A percentile compares a stretch with the other conserved stretches of the same genome.
These are phyloP conservation scores for Calocybe gangraenosa DNA, from an alignment of 768 basidiomycete species.

Conservation along the genomic window DNA sequence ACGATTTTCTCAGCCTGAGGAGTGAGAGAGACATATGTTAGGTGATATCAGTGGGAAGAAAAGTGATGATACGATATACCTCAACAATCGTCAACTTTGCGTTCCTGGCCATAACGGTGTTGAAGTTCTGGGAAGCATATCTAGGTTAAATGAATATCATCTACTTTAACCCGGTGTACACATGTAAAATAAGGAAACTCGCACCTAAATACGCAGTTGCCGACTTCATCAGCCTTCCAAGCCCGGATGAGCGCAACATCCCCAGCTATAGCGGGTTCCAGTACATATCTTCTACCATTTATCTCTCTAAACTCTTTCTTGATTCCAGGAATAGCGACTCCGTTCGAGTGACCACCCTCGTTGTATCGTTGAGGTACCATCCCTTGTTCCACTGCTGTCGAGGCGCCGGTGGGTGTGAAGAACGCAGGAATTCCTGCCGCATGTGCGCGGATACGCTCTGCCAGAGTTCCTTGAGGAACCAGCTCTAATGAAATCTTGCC, in stretches of 20 bases:
- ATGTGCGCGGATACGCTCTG: slow-evolving; percentile 83
- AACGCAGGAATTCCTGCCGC: slow-evolving; percentile 94
- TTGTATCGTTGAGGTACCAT: slow-evolving; percentile 77
- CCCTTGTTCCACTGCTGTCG: slow-evolving; percentile 78
- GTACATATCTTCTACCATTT: slow-evolving; percentile 72
- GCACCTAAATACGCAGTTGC: slow-evolving; percentile 88
- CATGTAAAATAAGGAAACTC: slow-evolving; percentile 13
- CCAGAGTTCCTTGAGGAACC: slow-evolving; percentile 88
- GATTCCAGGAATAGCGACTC: slow-evolving; percentile 68
- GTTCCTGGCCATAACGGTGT: slow-evolving; percentile 81
- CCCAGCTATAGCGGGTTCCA: slow-evolving; percentile 77
- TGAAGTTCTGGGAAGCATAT: slow-evolving; percentile 87
- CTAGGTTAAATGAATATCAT: slow-evolving; percentile 29
- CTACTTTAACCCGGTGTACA: not conserved
- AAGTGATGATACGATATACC: slow-evolving; percentile 30
- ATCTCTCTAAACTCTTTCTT: slow-evolving; percentile 76
- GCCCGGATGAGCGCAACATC: slow-evolving; percentile 85
- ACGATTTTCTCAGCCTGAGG: slow-evolving; percentile 84
- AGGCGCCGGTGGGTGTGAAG: slow-evolving; percentile 87
- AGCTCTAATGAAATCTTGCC: slow-evolving; percentile 84
- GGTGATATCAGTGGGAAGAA: not conserved
- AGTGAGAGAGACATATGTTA: not conserved
- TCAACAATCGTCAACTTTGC: slow-evolving; percentile 90
- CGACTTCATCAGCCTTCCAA: slow-evolving; percentile 90
- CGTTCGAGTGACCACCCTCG: slow-evolving; percentile 64